Evolutionary conservation across 495 filamentous ascomycete genomes (phyloP), one percentile per base, ranked within the genome.

Genomic region (Pseudomonodictys pantanalensis): DNA sequence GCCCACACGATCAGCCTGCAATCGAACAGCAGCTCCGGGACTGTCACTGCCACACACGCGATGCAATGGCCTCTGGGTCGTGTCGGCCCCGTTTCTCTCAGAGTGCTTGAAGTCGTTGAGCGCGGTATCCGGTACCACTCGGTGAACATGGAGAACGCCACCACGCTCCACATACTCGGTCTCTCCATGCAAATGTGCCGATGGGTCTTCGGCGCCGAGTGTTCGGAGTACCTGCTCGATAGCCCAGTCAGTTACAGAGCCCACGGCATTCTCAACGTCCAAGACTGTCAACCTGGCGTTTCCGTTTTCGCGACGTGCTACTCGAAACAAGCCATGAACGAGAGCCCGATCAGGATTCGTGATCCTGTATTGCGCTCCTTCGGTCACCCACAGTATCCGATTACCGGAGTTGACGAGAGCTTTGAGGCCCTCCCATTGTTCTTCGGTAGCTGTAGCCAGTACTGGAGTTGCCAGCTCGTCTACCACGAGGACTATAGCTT

Each of bases 351-450:
- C 49, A 0, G 73, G 75, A 24, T 72, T 52, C 8, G 67, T 70
- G 1, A 71, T 65, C 1, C 63, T 20, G 1, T 52, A 32, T 54
- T 73, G 72, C 0, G 64, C 53, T 6, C 72, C 72, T 26, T 60
- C 48, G 0, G 71, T 73, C 0, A 75, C 68, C 73, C 74, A 76
- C 17, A 77, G 56, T 20, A 74, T 10, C 1, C 39, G 55, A 3
- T 25, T 44, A 2, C 54, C 56, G 4, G 52, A n/a, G 20, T 1
- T n/a, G 18, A 52, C 48, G 12, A 75, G 38, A 1, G 51, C 15
- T 17, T 69, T 56, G 24, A 73, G 20, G 1, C 45, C 45, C 3
- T 61, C 23, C 71, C 68, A 75, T 47, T 70, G 64, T 3, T 11
- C 8, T 1, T 52, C 33, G n/a, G 45, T 33, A 17, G 67, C 28